These are phyloP conservation scores for Microsporum canis DNA, from an alignment of 2,329 filamentous ascomycete genomes.

Conservation along the genomic window DNA sequence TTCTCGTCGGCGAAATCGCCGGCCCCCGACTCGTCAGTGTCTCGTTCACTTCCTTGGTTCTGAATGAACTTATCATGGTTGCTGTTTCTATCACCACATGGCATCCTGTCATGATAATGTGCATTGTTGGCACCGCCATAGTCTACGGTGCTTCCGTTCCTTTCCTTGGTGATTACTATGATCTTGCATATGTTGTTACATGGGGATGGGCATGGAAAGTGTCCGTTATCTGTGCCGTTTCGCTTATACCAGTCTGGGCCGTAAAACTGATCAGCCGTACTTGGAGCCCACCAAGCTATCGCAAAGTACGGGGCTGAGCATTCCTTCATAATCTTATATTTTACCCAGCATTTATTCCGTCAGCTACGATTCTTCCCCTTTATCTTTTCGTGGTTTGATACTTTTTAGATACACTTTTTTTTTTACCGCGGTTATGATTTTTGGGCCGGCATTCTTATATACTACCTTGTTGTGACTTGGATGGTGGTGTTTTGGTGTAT, in stretches of 20 bases:
- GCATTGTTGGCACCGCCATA: constrained; percentile 68
- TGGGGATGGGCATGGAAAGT: constrained; percentile 84
- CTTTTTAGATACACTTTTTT: neutral
- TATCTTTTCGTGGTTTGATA: neutral
- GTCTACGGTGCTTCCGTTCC: constrained; percentile 75
- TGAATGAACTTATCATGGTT: constrained; percentile 96
- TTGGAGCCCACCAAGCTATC: constrained; percentile 84
- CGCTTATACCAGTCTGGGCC: constrained; percentile 74
- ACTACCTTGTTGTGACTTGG: neutral
- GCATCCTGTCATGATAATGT: constrained; percentile 84
- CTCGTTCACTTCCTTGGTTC: constrained; percentile 77
- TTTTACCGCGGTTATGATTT: neutral
- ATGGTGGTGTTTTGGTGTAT: neutral
- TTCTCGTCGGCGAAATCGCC: constrained; percentile 65
- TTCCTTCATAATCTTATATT: neutral
- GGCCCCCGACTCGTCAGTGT: constrained; percentile 69
- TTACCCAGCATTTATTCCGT: neutral
- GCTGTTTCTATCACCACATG: constrained; percentile 93
- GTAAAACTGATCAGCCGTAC: constrained; percentile 74
- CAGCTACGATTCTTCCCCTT: neutral
- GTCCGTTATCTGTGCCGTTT: constrained; percentile 64
- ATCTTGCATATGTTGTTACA: constrained; percentile 66
- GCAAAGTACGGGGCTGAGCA: constrained; percentile 57
- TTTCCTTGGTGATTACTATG: constrained; percentile 81
- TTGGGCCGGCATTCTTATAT: constrained; percentile 1